These are phyloP conservation scores for Neurospora cerealis DNA, from an alignment of 495 filamentous ascomycete genomes.

Conservation along the genomic window DNA sequence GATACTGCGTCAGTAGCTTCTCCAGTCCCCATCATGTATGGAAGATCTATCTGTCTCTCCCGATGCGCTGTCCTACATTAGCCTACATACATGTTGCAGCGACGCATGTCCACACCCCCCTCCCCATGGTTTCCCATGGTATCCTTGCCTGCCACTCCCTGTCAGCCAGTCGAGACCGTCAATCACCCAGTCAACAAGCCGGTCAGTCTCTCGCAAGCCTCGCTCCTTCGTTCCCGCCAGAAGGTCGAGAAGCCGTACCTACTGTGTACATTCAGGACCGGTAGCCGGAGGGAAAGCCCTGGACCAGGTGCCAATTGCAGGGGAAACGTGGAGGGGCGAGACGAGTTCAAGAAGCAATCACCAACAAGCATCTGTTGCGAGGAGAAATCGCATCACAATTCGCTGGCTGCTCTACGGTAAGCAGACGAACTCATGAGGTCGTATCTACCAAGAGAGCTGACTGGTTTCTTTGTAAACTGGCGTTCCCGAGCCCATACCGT, in stretches of 20 bases:
- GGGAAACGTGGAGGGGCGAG: not conserved
- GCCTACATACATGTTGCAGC: constrained; percentile 3
- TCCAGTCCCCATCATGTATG: constrained; percentile 4
- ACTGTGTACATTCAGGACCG: not conserved
- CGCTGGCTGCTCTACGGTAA: not conserved
- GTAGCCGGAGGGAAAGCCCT: not conserved
- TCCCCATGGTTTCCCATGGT: not conserved
- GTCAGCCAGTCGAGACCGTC: not conserved
- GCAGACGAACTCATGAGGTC: not conserved
- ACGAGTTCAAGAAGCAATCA: not conserved
- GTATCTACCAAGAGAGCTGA: not conserved
- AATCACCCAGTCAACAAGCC: not conserved
- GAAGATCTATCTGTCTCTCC: constrained; percentile 13
- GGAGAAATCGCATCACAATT: not conserved
- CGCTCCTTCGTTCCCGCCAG: not conserved
- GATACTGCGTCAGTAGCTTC: constrained; percentile 8
- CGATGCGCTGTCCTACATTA: constrained; percentile 16
- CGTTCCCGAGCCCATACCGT: not conserved
- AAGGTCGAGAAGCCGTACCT: not conserved
- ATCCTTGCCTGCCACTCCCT: not conserved
- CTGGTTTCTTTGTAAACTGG: not conserved
- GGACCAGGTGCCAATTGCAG: not conserved
- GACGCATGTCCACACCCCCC: not conserved
- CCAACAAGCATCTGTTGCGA: not conserved
- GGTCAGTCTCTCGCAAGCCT: not conserved